Evolutionary conservation across 495 filamentous ascomycete species (phyloP), one percentile per base, ranked within the genome.

Genomic region (Penicillium roqueforti): DNA sequence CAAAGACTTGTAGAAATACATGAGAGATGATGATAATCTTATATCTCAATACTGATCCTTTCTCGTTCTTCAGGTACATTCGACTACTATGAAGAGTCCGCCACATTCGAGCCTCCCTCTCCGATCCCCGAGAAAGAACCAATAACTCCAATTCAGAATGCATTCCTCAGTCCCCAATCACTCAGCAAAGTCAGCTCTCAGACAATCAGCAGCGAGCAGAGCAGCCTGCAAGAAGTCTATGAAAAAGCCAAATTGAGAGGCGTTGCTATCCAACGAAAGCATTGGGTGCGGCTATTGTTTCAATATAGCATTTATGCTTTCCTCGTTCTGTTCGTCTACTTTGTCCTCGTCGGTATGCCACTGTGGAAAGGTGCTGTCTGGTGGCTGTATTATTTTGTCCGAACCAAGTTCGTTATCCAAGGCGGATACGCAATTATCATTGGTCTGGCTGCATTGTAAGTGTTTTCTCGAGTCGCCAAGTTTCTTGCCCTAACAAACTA

Each of bases 351-450:
- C 10, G 74, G 74, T 6, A 39, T 69, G 37, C 74, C 74, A 3
- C 44, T 76, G 23, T 76, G 74, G 74, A 65, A 65, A 46, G 74
- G 74, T 14, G 61, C 67, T 13, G 70, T 75, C 6, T 74, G 66
- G 61, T 75, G 68, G 67, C 29, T 75, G 16, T 76, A 72, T 37
- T 70, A 65, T 58, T 46, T 71, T 6, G 61, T 76, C 23, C 37
- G 43, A 29, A 57, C 66, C n/a, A 68, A 70, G 36, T 72, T 75
- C 39, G 65, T 70, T 2, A 59, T 74, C 29, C 52, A 52, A 10
- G 72, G 69, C 19, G 70, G 71, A 5, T 70, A 61, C 51, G 59
- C 68, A 3, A 72, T 75, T 42, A 63, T 61, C 8, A 62, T 76
- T 40, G 65, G 67, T 4, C 22, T 73, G 11, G 63, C 68, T 34